These are phyloP conservation scores for Aspergillus hortae DNA, from an alignment of 2,329 filamentous ascomycete species.

Conservation along the genomic window DNA sequence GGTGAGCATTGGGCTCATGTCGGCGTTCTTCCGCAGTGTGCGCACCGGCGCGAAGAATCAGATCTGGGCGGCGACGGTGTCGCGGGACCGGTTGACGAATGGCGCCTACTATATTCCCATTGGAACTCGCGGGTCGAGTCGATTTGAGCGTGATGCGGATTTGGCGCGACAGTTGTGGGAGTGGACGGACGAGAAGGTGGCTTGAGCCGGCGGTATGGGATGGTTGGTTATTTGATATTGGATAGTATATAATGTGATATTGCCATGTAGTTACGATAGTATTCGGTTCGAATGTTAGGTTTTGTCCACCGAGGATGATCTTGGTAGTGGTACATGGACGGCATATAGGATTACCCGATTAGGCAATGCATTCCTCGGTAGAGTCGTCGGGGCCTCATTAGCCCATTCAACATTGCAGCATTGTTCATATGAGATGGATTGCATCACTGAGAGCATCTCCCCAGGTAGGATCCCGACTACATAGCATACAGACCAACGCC, in stretches of 20 bases:
- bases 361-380: conserved; percentile 2
- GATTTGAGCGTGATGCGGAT: conserved; percentile 28
- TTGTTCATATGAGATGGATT: too few relatives aligned
- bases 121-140: conserved; percentile 27
- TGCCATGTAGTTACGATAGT: background rate
- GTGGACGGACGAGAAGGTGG: conserved; percentile 40
- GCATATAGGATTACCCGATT: conserved; percentile 13
- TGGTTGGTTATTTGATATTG: background rate
- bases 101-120: conserved; percentile 43
- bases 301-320: too few relatives aligned
- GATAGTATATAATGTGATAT: background rate
- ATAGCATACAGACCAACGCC: background rate
- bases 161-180: conserved; percentile 40
- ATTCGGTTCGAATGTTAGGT: too few relatives aligned
- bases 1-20: conserved; percentile 17
- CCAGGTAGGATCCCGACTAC: too few relatives aligned
- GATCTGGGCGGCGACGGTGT: conserved; percentile 38
- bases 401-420: too few relatives aligned
- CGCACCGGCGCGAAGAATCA: conserved; percentile 38
- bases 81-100: conserved; percentile 29
- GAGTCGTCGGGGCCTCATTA: too few relatives aligned
- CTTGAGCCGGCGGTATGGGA: background rate
- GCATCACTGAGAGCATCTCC: too few relatives aligned
- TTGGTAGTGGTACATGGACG: too few relatives aligned
- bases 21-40: conserved; percentile 29